phyloP scores from a whole-genome alignment of 768 basidiomycete species.

The Daedalea quercina region DNA sequence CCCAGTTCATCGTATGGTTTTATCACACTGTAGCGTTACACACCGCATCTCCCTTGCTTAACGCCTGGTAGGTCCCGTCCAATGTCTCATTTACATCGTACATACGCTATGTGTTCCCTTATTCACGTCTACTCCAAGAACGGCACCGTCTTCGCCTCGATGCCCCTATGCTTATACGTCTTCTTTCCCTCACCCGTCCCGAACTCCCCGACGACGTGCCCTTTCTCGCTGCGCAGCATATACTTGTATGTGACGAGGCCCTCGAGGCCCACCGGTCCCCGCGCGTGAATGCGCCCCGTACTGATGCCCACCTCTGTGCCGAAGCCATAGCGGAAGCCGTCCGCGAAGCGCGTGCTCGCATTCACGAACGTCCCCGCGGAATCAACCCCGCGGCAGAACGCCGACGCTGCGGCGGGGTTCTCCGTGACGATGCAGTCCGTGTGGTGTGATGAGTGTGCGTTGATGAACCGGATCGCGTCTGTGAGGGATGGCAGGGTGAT shows the following conservation, averaged over 20 bases:
- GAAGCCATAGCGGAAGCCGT: constrained; percentile 95
- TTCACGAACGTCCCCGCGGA: constrained; percentile 92
- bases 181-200: constrained; percentile 65
- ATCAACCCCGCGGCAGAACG: constrained; percentile 85
- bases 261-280: constrained; percentile 93
- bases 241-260: constrained; percentile 97
- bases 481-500: constrained; percentile 62
- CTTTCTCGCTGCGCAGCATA: constrained; percentile 71
- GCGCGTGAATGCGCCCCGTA: constrained; percentile 93
- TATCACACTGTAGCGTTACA: constrained; percentile 9
- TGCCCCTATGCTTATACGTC: constrained; percentile 58
- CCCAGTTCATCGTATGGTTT: too few relatives aligned
- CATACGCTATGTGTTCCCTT: neutral
- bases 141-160: constrained; percentile 38
- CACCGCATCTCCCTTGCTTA: neutral
- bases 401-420: constrained; percentile 50
- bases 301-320: constrained; percentile 98
- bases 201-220: constrained; percentile 87
- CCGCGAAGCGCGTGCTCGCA: constrained; percentile 92
- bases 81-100: neutral
- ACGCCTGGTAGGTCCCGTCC: neutral
- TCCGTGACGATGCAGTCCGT: constrained; percentile 93
- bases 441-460: constrained; percentile 89
- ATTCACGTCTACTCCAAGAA: constrained; percentile 27
- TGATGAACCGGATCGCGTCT: constrained; percentile 83